These are phyloP conservation scores for Penicillium sp. DNA, from an alignment of 2,329 filamentous ascomycete genomes.

Conservation along the genomic window DNA sequence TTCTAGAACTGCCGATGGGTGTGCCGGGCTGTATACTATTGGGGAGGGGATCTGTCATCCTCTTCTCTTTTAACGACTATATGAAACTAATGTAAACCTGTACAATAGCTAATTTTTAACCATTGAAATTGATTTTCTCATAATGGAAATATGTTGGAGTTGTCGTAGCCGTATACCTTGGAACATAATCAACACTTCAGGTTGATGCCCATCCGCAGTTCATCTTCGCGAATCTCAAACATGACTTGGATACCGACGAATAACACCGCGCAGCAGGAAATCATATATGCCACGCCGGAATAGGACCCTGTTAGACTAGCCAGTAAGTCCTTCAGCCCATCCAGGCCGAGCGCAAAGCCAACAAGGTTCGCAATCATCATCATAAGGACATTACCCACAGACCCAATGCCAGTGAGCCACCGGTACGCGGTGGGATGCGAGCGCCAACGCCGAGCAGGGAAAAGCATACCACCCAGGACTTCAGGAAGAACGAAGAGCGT, in stretches of 20 bases:
- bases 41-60: neutral
- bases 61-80: constrained; percentile 12
- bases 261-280: constrained; percentile 68
- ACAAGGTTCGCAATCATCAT: constrained; percentile 96
- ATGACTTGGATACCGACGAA: constrained; percentile 90
- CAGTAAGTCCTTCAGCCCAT: constrained; percentile 77
- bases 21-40: constrained; percentile 10
- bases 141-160: neutral
- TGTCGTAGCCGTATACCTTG: neutral
- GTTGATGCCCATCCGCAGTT: constrained; percentile 77
- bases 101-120: constrained; percentile 12
- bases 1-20: constrained; percentile 23
- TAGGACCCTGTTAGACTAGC: constrained; percentile 73
- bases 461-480: constrained; percentile 68
- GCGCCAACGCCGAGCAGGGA: constrained; percentile 73
- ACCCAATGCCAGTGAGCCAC: constrained; percentile 76
- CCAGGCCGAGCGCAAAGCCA: constrained; percentile 88
- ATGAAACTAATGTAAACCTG: constrained; percentile 20
- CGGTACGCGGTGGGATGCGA: constrained; percentile 70
- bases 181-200: constrained; percentile 67
- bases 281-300: constrained; percentile 73
- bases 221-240: constrained; percentile 89
- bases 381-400: constrained; percentile 82
- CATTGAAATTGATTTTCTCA: neutral
- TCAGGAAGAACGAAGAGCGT: constrained; percentile 93